Conservation (phyloP, 2,329 filamentous ascomycete species). For the Pseudogymnoascus sp. region DNA sequence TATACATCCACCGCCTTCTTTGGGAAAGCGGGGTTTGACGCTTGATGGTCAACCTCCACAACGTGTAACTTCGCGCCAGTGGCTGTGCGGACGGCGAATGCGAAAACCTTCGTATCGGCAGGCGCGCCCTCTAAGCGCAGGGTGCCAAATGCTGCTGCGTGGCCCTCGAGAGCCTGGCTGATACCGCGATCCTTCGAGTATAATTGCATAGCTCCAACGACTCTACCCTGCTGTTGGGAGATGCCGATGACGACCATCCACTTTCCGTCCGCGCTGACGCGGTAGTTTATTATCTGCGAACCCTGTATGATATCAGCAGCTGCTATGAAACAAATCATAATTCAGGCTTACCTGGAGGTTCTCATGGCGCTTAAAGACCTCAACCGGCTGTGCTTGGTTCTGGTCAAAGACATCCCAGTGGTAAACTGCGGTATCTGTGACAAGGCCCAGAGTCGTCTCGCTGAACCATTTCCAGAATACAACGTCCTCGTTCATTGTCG, state of each 20-base stretch:
- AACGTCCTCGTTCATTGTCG: constrained; percentile 93
- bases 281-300: constrained; percentile 99
- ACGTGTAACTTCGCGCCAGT: constrained; percentile 93
- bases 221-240: constrained; percentile 82
- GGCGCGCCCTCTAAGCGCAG: constrained; percentile 81
- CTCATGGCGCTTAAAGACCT: constrained; percentile 89
- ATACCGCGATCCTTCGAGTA: constrained; percentile 95
- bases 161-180: constrained; percentile 95
- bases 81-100: constrained; percentile 85
- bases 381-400: constrained; percentile 67
- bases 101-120: constrained; percentile 89
- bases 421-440: constrained; percentile 85
- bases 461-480: constrained; percentile 99
- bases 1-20: constrained; percentile 98
- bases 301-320: constrained; percentile 45
- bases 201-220: constrained; percentile 93
- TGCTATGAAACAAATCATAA: neutral
- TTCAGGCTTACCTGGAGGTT: constrained; percentile 67
- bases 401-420: constrained; percentile 97
- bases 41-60: constrained; percentile 90
- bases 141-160: constrained; percentile 89
- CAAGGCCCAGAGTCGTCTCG: constrained; percentile 76
- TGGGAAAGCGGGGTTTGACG: constrained; percentile 77
- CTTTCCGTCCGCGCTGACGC: constrained; percentile 87
- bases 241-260: constrained; percentile 99